Evolutionary conservation across 495 filamentous ascomycete species (phyloP).

Genomic region (Daldinia grandis): DNA sequence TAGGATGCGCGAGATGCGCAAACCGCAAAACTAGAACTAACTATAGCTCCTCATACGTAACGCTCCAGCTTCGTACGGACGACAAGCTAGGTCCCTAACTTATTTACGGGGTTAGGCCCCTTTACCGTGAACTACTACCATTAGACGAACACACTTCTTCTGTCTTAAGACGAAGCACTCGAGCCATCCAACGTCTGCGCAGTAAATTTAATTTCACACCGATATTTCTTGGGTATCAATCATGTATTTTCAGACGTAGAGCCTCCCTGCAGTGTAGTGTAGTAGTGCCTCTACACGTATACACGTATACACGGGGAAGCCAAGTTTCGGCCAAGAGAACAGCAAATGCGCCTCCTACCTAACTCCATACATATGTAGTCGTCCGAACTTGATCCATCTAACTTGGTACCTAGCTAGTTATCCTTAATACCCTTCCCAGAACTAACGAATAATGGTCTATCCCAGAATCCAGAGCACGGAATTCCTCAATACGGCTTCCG

Average conservation of each 20-base stretch:
- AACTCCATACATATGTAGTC: neutral
- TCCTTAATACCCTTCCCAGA: neutral
- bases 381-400: neutral
- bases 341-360: neutral
- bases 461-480: neutral
- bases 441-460: neutral
- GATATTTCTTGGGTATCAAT: neutral
- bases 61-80: neutral
- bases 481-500: neutral
- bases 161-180: neutral
- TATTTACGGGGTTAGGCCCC: neutral
- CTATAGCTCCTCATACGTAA: neutral
- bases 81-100: neutral
- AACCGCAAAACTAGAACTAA: neutral
- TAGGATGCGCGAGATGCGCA: neutral
- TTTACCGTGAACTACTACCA: neutral
- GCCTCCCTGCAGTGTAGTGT: neutral
- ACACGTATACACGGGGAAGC: neutral
- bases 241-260: neutral
- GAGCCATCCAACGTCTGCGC: neutral
- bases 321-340: neutral
- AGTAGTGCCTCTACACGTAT: neutral
- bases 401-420: no score
- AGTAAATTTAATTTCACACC: neutral
- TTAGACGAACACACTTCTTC: neutral